Evolutionary conservation across 1,139 yeast genomes (phyloP).

Genomic region (Zygosaccharomyces sapae): DNA sequence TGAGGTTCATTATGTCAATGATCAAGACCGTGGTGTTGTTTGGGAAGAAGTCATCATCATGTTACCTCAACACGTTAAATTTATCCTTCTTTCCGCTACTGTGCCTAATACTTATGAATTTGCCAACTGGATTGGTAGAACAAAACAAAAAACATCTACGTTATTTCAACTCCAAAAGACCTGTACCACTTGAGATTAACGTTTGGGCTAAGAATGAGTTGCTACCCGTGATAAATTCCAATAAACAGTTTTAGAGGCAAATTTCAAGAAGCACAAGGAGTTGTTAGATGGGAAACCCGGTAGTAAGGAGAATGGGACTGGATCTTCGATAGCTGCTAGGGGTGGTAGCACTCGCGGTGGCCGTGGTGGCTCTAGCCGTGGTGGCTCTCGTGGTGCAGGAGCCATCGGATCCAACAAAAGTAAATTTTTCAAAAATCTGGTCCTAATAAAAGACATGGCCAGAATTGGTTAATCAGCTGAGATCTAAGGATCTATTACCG

Average conservation of each 20-base stretch:
- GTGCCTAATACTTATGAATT: slow-evolving; percentile 97
- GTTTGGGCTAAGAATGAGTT: slow-evolving; percentile 72
- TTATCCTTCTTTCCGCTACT: slow-evolving; percentile 86
- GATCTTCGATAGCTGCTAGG: slow-evolving; percentile 32
- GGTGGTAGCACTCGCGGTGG: slow-evolving; percentile 31
- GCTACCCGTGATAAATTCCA: slow-evolving; percentile 69
- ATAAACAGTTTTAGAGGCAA: slow-evolving; percentile 59
- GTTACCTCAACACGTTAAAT: slow-evolving; percentile 93
- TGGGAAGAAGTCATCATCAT: slow-evolving; percentile 98
- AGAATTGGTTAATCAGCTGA: slow-evolving; percentile 67
- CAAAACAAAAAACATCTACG: slow-evolving; percentile 92
- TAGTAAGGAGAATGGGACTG: slow-evolving; percentile 14
- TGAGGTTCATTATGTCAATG: slow-evolving; percentile 96
- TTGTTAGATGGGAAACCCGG: slow-evolving; percentile 44
- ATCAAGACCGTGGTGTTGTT: slow-evolving; percentile 95
- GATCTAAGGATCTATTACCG: slow-evolving; percentile 66
- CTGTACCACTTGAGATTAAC: slow-evolving; percentile 86
- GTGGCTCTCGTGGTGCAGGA: slow-evolving; percentile 41
- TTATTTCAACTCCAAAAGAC: slow-evolving; percentile 94
- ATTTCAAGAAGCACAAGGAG: slow-evolving; percentile 60
- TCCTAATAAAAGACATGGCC: slow-evolving; percentile 76
- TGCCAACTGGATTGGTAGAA: slow-evolving; percentile 99
- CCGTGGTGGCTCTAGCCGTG: slow-evolving; percentile 36
- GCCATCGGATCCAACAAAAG: slow-evolving; percentile 38
- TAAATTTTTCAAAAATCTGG: slow-evolving; percentile 52